A percentile compares a stretch with the other conserved stretches of the same genome.
phyloP scores from a whole-genome alignment of 2,329 filamentous ascomycete species.

The Calonectria naviculata region DNA sequence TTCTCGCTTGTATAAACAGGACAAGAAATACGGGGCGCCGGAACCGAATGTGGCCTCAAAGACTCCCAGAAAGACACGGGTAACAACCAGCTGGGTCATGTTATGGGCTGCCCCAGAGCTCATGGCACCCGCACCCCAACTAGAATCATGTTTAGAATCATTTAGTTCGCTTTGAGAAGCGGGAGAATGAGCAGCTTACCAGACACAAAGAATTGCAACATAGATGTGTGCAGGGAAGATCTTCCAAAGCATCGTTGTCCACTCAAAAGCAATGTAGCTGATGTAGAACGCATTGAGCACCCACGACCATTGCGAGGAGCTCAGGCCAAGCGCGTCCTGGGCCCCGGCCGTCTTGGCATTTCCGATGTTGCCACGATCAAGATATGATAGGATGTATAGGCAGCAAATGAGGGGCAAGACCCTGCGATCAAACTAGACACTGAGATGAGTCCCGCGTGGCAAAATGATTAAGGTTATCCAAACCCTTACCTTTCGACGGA shows the following conservation, averaged over 20 bases:
- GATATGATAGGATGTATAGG: constrained; percentile 33
- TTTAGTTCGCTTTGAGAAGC: fast-evolving
- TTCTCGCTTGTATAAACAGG: constrained; percentile 20
- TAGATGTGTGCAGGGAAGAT: constrained; percentile 29
- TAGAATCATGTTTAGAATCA: neutral
- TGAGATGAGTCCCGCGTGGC: neutral
- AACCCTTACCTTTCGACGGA: neutral
- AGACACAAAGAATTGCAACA: constrained; percentile 22
- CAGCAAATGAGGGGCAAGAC: constrained; percentile 32
- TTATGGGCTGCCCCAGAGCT: constrained; percentile 23
- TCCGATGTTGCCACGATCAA: constrained; percentile 35
- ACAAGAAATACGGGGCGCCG: constrained; percentile 30
- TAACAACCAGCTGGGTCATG: constrained; percentile 18
- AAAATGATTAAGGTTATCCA: neutral
- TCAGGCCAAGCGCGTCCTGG: constrained; percentile 22
- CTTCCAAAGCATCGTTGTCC: constrained; percentile 36
- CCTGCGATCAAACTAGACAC: constrained; percentile 26
- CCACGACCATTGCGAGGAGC: constrained; percentile 29
- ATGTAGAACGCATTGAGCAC: constrained; percentile 36
- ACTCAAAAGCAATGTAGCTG: constrained; percentile 31
- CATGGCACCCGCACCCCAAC: constrained; percentile 34
- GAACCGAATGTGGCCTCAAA: constrained; percentile 35
- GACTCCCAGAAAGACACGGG: constrained; percentile 16
- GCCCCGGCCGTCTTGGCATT: constrained; percentile 33
- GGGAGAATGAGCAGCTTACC: constrained; percentile 6